Base-by-base conservation (phyloP, 805 yeast species). In the Candida sithepensis region DNA sequence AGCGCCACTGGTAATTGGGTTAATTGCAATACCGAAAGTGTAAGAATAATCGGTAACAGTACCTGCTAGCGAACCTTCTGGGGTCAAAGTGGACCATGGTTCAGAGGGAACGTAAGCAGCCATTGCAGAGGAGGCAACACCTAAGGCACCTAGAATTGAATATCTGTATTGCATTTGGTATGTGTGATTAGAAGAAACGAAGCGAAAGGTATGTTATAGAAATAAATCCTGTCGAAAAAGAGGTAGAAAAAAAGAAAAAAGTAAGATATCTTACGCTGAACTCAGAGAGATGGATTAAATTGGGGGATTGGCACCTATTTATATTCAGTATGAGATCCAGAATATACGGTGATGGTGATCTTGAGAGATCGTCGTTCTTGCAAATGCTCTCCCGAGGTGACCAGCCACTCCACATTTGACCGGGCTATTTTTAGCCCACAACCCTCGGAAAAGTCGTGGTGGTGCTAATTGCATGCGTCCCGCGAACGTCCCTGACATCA, bases 61-160 rank as follows among this genome's bases (percentile, higher is more conserved):
- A 59, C 81, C 81, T 10, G 79, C 55, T 50, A 74, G 73, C 41
- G 75, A 60, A 42, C 77, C 78, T 38, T 66, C 48, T 56, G 94
- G 91, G 34, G 90, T 84, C 66, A 85, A 74, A 46, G 89, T 82
- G 46, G 85, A 67, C 86, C 86, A 85, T 58, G 84, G 81, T 50
- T 79, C 84, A 45, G 81, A 66, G 52, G 85, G 86, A 55, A 81
- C 78, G 56, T 77, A 77, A 49, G 88, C 88, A 44, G 85, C 84
- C 44, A 74, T 45, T 30, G 82, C 72, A 16, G 72, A 50, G n/a
- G 79, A 64, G 45, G 75, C 73, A 38, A 79, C 61, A 54, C 77
- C 67, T 44, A 74, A 57, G 45, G 73, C 64, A 50, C 67, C 63
- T 40, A 70, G 47, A 34, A 57, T 44, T 26, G 73, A 55, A 47